A percentile compares a stretch with the other conserved stretches of the same genome.
phyloP scores from a whole-genome alignment of 176 grass and related monocot genomes.

The Oryza longistaminata region DNA sequence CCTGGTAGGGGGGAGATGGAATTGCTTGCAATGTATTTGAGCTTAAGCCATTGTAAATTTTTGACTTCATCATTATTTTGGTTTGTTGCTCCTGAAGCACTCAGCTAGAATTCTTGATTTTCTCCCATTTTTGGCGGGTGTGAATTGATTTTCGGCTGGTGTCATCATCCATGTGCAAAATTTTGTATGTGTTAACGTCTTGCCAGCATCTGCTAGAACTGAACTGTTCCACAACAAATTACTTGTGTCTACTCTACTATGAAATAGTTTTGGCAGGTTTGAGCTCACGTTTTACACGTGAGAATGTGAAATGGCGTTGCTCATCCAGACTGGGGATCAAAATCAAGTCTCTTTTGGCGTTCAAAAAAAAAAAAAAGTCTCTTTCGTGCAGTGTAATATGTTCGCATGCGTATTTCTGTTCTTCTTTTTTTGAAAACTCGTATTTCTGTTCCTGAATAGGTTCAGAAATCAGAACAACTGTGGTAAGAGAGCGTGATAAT shows the following conservation, averaged over 20 bases:
- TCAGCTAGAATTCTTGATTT: conserved; percentile 7
- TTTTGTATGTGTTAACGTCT: background rate
- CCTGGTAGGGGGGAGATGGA: conserved; percentile 3
- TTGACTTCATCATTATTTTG: conserved; percentile 38
- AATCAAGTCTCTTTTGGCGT: too few relatives aligned
- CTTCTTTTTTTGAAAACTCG: too few relatives aligned
- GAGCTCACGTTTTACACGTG: too few relatives aligned
- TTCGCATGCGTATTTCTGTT: background rate
- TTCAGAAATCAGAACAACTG: background rate
- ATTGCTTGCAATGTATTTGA: conserved; percentile 22
- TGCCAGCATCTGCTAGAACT: background rate
- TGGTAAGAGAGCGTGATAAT: background rate
- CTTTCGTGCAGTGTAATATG: background rate
- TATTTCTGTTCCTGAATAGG: background rate
- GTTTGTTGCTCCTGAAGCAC: conserved; percentile 20
- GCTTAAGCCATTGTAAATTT: conserved; percentile 36
- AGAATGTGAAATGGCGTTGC: background rate
- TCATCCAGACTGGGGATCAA: background rate
- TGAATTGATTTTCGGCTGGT: background rate
- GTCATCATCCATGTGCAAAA: background rate
- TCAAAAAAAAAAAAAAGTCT: too few relatives aligned
- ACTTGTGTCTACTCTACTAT: too few relatives aligned
- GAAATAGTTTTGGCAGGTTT: too few relatives aligned
- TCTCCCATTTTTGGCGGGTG: background rate
- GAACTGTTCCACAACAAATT: background rate